These are phyloP conservation scores for Glycine latifolia DNA, from an alignment of 306 rosid genomes.

Conservation along the genomic window DNA sequence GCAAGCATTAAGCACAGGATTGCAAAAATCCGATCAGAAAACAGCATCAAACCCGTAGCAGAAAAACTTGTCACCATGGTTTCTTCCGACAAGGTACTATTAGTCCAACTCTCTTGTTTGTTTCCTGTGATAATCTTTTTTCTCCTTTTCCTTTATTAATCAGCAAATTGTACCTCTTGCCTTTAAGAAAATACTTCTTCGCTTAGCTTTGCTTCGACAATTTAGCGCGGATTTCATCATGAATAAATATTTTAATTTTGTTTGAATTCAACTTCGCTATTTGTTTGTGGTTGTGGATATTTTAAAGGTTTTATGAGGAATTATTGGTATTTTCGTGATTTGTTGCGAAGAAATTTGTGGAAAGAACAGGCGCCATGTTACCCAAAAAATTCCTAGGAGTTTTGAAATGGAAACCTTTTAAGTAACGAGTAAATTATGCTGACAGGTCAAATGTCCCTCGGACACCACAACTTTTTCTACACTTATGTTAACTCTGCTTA, in stretches of 20 bases:
- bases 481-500: too few relatives aligned
- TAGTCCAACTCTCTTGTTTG: neutral
- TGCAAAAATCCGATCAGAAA: neutral
- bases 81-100: constrained; percentile 43
- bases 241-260: neutral
- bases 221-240: constrained; percentile 2
- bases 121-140: neutral
- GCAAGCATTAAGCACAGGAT: neutral
- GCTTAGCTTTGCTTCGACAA: neutral
- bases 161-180: too few relatives aligned
- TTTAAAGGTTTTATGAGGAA: constrained; percentile 7
- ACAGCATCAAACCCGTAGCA: neutral
- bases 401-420: neutral
- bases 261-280: neutral
- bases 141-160: neutral
- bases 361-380: neutral
- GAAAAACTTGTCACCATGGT: constrained; percentile 10
- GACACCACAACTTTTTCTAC: too few relatives aligned
- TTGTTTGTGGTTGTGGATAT: neutral
- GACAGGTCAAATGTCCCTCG: too few relatives aligned
- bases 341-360: neutral
- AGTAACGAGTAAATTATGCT: neutral
- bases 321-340: constrained; percentile 11
- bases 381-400: neutral
- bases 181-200: neutral